Conservation (phyloP, 78 protist genomes). For the Dictyostelium intermedium region DNA sequence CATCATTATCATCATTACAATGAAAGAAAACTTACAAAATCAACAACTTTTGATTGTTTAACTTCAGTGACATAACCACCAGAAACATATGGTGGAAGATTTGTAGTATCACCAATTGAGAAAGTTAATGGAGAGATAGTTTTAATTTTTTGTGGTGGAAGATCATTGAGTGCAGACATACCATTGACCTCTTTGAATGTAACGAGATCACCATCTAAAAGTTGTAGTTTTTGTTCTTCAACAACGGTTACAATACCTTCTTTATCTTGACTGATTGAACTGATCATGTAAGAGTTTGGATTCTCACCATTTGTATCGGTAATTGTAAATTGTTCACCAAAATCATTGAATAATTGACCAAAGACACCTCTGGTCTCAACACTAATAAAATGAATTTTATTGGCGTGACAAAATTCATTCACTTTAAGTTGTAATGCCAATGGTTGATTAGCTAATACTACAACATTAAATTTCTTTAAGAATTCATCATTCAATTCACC, state of each 20-base stretch:
- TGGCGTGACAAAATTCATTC: constrained; percentile 76
- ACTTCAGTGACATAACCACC: constrained; percentile 96
- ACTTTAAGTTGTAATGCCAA: constrained; percentile 50
- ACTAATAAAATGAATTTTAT: constrained; percentile 58
- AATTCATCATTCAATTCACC: constrained; percentile 78
- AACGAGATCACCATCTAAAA: constrained; percentile 93
- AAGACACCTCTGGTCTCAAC: constrained; percentile 90
- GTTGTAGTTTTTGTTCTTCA: constrained; percentile 90
- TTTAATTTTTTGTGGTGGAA: constrained; percentile 71
- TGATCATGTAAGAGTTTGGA: constrained; percentile 79
- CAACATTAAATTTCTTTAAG: constrained; percentile 56
- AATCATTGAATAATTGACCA: constrained; percentile 90
- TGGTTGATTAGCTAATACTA: constrained; percentile 74
- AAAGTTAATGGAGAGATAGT: constrained; percentile 72
- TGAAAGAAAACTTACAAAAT: constrained; percentile 73
- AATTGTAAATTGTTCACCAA: constrained; percentile 90
- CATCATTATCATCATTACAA: too few relatives aligned
- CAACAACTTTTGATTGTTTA: constrained; percentile 84
- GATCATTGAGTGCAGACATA: constrained; percentile 92
- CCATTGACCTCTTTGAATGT: constrained; percentile 93
- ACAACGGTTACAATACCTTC: constrained; percentile 86
- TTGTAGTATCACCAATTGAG: constrained; percentile 89
- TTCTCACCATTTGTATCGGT: constrained; percentile 93
- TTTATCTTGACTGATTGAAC: constrained; percentile 83
- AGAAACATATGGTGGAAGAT: constrained; percentile 19